A percentile compares a stretch with the other conserved stretches of the same genome.
Conservation (phyloP, 164 flowering plant species). For the Kingdonia uniflora region DNA sequence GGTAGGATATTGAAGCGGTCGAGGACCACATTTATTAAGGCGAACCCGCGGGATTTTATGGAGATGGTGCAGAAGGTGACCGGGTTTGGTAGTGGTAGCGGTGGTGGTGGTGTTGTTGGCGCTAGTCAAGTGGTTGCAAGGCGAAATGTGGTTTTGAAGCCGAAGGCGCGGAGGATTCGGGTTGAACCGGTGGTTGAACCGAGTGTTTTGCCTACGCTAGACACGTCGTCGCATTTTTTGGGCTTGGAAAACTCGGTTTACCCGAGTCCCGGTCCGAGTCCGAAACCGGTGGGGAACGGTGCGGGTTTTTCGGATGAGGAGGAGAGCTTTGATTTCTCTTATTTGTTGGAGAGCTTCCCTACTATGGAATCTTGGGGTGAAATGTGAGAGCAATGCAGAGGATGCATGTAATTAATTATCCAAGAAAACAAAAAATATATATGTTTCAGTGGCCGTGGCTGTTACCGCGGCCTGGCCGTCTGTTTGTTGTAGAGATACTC, state of each 20-base stretch:
- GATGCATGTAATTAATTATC: neutral
- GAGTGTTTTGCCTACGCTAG: conserved; percentile 47
- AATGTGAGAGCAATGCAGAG: too few species aligned
- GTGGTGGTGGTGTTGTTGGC: conserved; percentile 9
- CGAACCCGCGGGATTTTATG: conserved; percentile 81
- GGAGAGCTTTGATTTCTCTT: neutral
- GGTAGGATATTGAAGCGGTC: too few species aligned
- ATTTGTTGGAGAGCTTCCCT: neutral
- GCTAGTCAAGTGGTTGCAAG: neutral
- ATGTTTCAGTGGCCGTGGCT: too few species aligned
- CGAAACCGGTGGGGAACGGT: neutral
- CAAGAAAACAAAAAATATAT: too few species aligned
- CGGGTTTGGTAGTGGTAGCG: conserved; percentile 35
- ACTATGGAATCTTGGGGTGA: neutral
- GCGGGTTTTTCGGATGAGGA: neutral
- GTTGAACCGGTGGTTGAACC: conserved; percentile 17
- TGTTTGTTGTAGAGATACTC: too few species aligned
- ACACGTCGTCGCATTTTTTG: conserved; percentile 56
- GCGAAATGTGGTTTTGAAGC: conserved; percentile 32
- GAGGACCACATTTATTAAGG: conserved; percentile 70
- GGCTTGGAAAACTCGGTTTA: conserved; percentile 11
- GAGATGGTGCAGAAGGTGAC: conserved; percentile 98
- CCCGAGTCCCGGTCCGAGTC: neutral
- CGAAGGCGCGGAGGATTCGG: conserved; percentile 48
- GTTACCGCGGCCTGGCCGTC: too few species aligned